Conservation (phyloP, 192 early-diverging fungal genomes). For the Thamnidium elegans region DNA sequence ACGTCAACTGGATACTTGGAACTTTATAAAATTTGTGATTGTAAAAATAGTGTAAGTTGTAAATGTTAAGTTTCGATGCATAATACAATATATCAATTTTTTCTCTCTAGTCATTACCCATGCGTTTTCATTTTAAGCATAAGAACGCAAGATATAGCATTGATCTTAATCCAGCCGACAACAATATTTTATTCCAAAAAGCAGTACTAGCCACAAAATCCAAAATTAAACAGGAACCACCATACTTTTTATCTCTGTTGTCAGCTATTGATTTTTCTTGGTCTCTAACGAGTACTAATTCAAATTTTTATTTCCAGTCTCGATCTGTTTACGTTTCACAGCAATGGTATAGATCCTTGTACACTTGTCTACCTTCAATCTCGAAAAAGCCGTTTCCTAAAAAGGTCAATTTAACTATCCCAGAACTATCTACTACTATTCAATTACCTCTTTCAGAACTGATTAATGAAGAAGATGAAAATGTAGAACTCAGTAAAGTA, state of each 20-base stretch:
- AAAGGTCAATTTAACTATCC: background rate
- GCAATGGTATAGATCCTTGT: constrained; percentile 3
- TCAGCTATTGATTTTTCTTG: constrained; percentile 5
- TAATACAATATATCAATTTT: too few species aligned
- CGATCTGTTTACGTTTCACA: background rate
- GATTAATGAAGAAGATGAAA: background rate
- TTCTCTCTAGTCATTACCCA: too few species aligned
- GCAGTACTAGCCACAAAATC: too few species aligned
- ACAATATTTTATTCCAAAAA: too few species aligned
- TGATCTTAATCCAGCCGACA: too few species aligned
- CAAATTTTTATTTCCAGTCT: background rate
- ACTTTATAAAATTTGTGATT: too few species aligned
- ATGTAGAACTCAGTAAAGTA: background rate
- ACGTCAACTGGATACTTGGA: too few species aligned
- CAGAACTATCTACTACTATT: background rate
- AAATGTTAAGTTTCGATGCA: too few species aligned
- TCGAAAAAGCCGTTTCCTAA: background rate
- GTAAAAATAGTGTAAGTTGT: too few species aligned
- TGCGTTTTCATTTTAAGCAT: too few species aligned
- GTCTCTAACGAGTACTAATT: background rate
- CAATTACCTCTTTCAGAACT: background rate
- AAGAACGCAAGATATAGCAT: too few species aligned
- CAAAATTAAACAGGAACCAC: too few species aligned
- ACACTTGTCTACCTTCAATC: background rate
- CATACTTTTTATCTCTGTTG: background rate